phyloP scores from a whole-genome alignment of 23 red algal species.

The Cyanidiococcus yangmingshanensis region DNA sequence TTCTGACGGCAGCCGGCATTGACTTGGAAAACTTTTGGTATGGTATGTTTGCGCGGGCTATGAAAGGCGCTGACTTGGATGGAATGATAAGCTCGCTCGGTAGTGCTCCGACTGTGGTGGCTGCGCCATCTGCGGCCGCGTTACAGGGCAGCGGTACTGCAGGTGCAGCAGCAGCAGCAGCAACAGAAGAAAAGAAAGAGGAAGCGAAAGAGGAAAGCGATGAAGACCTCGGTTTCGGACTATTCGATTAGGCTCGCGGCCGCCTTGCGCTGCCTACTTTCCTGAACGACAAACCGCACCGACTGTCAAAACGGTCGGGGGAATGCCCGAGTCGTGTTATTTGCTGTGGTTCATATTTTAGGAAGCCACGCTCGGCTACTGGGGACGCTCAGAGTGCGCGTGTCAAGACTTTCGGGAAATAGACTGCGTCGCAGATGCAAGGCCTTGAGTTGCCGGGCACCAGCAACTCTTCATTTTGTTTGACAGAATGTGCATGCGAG shows the following conservation, averaged over 20 bases:
- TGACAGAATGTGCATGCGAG: no score
- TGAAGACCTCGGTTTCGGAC: slow-evolving; percentile 35
- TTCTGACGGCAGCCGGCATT: slow-evolving; percentile 13
- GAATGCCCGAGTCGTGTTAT: no score
- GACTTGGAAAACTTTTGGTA: slow-evolving; percentile 31
- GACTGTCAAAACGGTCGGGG: no score
- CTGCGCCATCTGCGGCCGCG: slow-evolving; percentile 14
- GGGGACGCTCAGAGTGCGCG: no score
- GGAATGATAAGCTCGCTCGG: slow-evolving; percentile 18
- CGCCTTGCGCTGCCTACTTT: no score
- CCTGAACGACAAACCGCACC: no score
- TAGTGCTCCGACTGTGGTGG: slow-evolving; percentile 17
- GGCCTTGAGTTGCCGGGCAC: no score
- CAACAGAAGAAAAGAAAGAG: slow-evolving; percentile 27
- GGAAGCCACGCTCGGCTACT: no score
- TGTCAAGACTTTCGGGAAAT: no score
- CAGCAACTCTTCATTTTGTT: no score
- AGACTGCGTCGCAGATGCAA: no score
- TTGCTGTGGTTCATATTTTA: no score
- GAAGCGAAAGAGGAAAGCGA: slow-evolving; percentile 34
- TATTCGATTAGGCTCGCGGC: slow-evolving; percentile 30
- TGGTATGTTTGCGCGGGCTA: slow-evolving; percentile 25
- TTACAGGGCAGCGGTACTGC: not conserved
- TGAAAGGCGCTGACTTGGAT: slow-evolving; percentile 15
- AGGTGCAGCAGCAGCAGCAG: not conserved